Percentiles rank a stretch among this genome's conserved stretches.
Evolutionary conservation across 805 yeast genomes (phyloP).

Genomic region (Spathaspora arborariae): DNA sequence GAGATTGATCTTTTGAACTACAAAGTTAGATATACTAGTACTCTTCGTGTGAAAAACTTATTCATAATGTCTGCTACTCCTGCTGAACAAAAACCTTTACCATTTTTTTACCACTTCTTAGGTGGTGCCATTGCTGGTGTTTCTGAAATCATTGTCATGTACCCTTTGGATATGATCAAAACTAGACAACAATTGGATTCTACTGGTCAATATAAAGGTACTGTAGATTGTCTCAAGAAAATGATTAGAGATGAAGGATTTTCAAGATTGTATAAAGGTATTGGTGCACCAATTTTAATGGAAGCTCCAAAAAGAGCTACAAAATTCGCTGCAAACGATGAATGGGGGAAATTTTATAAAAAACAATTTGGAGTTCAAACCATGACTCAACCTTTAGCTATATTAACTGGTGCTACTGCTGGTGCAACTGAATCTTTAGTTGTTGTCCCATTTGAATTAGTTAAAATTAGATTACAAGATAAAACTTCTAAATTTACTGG

Average conservation of each 20-base stretch:
- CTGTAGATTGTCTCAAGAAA: constrained; percentile 77
- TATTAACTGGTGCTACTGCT: constrained; percentile 95
- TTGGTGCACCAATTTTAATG: constrained; percentile 94
- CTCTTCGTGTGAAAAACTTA: neutral
- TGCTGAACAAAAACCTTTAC: constrained; percentile 42
- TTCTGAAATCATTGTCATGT: constrained; percentile 92
- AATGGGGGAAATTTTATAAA: constrained; percentile 85
- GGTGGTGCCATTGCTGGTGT: constrained; percentile 97
- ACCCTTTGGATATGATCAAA: constrained; percentile 95
- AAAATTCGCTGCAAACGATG: constrained; percentile 96
- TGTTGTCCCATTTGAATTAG: constrained; percentile 95
- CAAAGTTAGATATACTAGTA: neutral
- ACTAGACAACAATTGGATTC: constrained; percentile 82
- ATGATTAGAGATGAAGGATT: constrained; percentile 85
- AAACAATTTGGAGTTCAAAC: constrained; percentile 61
- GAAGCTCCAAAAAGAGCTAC: constrained; percentile 99
- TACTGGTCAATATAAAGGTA: constrained; percentile 72
- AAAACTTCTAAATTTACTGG: constrained; percentile 76
- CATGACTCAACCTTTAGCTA: constrained; percentile 78
- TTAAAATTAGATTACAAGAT: constrained; percentile 94
- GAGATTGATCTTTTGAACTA: neutral
- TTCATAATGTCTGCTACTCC: neutral
- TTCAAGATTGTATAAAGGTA: constrained; percentile 84
- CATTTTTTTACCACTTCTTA: constrained; percentile 85
- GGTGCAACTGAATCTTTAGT: constrained; percentile 97